These are phyloP conservation scores for Seiridium cupressi DNA, from an alignment of 2,329 filamentous ascomycete genomes.

Conservation along the genomic window DNA sequence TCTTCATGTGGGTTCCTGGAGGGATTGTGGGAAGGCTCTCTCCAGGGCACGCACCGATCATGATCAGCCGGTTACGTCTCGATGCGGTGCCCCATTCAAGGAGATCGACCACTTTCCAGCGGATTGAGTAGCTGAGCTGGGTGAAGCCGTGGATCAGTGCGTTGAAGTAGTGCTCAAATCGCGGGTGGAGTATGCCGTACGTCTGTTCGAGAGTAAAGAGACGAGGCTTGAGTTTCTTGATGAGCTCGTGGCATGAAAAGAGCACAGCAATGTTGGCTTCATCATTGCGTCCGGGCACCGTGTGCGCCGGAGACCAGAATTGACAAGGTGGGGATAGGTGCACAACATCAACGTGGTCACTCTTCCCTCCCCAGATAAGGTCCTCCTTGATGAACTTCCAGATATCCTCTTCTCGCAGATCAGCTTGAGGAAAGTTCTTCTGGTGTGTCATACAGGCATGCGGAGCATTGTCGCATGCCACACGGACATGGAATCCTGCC, in stretches of 20 bases:
- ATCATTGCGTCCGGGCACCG: conserved; percentile 54
- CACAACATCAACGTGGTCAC: conserved; percentile 57
- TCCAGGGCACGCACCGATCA: conserved; percentile 64
- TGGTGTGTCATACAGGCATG: conserved; percentile 57
- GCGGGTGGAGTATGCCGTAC: conserved; percentile 58
- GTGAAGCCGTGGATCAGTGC: conserved; percentile 64
- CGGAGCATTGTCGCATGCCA: conserved; percentile 62
- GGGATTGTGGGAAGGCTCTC: conserved; percentile 69
- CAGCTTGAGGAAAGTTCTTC: conserved; percentile 53
- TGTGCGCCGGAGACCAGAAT: conserved; percentile 71
- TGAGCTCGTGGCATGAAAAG: conserved; percentile 51
- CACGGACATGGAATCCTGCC: conserved; percentile 54
- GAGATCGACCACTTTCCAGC: conserved; percentile 62
- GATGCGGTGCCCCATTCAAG: conserved; percentile 51
- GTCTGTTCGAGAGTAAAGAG: conserved; percentile 80
- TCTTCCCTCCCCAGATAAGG: neutral
- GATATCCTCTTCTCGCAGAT: conserved; percentile 46
- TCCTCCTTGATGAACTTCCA: conserved; percentile 44
- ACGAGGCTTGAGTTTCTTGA: conserved; percentile 60
- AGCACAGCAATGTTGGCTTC: conserved; percentile 65
- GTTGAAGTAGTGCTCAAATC: conserved; percentile 55
- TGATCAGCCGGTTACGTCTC: conserved; percentile 48
- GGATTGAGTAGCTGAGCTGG: conserved; percentile 63
- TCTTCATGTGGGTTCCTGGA: conserved; percentile 52
- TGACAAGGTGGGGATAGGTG: conserved; percentile 80